phyloP scores from a whole-genome alignment of 306 rosid genomes.

The Vigna angularis region DNA sequence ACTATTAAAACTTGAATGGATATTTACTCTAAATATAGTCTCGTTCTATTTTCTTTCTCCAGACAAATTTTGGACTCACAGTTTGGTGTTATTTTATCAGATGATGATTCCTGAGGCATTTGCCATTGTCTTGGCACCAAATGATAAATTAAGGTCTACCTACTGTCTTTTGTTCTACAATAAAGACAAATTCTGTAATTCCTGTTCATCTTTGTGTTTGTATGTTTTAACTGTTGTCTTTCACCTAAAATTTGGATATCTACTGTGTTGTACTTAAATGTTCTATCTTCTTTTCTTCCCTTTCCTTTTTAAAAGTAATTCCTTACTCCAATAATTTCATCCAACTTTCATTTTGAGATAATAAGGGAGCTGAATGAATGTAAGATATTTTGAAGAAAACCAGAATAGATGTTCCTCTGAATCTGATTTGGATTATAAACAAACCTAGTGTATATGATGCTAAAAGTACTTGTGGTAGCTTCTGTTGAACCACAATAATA shows the following conservation, averaged over 20 bases:
- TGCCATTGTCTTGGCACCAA: slow-evolving; percentile 87
- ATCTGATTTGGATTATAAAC: slow-evolving; percentile 14
- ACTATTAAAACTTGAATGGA: slow-evolving; percentile 1
- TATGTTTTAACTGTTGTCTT: neutral
- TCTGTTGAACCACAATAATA: slow-evolving; percentile 22
- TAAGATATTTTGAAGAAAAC: slow-evolving; percentile 20
- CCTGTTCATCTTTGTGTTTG: neutral
- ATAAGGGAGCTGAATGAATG: neutral
- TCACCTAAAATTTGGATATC: slow-evolving; percentile 1
- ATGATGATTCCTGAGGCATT: slow-evolving; percentile 85
- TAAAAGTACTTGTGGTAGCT: slow-evolving; percentile 16
- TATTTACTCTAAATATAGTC: slow-evolving; percentile 19
- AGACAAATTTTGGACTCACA: slow-evolving; percentile 25
- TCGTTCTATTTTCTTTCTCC: neutral
- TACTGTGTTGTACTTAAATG: neutral
- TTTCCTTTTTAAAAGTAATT: neutral
- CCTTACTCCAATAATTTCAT: neutral
- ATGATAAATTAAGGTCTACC: slow-evolving; percentile 68
- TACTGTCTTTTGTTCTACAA: slow-evolving; percentile 1
- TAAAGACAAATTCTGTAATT: slow-evolving; percentile 1
- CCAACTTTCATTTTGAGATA: slow-evolving; percentile 14
- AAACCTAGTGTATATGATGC: neutral
- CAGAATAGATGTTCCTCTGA: slow-evolving; percentile 13
- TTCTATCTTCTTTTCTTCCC: neutral
- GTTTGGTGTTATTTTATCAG: slow-evolving; percentile 50